Conservation (phyloP, 257 asterid genomes). For the Echium plantagineum region DNA sequence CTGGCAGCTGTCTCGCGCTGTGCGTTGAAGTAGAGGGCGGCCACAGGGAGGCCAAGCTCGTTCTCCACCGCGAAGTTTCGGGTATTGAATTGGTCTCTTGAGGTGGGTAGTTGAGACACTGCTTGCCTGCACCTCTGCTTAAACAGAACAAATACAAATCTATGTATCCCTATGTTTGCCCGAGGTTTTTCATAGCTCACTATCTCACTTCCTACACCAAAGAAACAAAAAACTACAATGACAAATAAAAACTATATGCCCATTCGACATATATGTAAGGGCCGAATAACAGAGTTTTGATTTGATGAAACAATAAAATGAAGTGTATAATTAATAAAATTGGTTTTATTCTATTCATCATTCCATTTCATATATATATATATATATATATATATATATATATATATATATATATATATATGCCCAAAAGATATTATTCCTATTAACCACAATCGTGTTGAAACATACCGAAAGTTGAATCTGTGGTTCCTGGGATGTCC, state of each 20-base stretch:
- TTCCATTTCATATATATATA: too few species aligned
- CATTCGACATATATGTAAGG: too few species aligned
- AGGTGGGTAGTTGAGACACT: constrained; percentile 35
- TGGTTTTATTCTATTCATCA: too few species aligned
- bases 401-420: too few species aligned
- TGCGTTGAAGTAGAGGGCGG: constrained; percentile 87
- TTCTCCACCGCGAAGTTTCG: constrained; percentile 61
- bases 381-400: too few species aligned
- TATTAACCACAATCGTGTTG: neutral
- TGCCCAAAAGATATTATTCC: too few species aligned
- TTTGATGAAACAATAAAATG: neutral
- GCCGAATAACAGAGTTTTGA: too few species aligned
- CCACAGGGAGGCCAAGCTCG: constrained; percentile 67
- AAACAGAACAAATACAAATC: constrained; percentile 69
- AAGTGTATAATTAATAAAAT: too few species aligned
- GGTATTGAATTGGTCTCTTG: constrained; percentile 52
- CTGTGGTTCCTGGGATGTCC: constrained; percentile 89
- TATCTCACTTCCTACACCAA: constrained; percentile 44
- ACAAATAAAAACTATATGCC: too few species aligned
- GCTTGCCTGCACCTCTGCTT: constrained; percentile 50
- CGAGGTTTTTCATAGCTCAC: constrained; percentile 56
- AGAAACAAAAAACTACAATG: too few species aligned
- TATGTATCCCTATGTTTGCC: constrained; percentile 76
- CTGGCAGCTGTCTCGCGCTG: constrained; percentile 90
- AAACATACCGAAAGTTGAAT: constrained; percentile 71